phyloP scores from a whole-genome alignment of 129 eudicot species.

The Helichrysum umbraculigerum region DNA sequence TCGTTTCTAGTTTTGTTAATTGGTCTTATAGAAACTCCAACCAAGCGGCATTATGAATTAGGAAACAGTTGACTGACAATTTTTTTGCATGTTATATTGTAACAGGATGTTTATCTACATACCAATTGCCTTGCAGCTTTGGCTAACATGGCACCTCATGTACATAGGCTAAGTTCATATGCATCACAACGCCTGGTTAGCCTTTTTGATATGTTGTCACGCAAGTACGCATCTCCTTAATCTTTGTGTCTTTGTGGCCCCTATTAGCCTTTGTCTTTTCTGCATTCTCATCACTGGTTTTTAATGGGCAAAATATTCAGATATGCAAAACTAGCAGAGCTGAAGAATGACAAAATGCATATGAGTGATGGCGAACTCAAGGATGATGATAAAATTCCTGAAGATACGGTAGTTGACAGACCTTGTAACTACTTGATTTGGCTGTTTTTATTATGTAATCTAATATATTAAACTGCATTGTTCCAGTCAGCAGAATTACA shows the following conservation, averaged over 20 bases:
- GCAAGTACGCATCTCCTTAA: slow-evolving; percentile 62
- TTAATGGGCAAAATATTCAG: slow-evolving; percentile 39
- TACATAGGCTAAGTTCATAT: slow-evolving; percentile 82
- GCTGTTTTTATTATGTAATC: slow-evolving; percentile 15
- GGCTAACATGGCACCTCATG: slow-evolving; percentile 98
- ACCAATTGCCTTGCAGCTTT: slow-evolving; percentile 95
- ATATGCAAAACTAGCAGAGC: slow-evolving; percentile 89
- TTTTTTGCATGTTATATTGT: slow-evolving; percentile 27
- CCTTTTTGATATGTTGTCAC: slow-evolving; percentile 93
- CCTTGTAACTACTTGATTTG: slow-evolving; percentile 8
- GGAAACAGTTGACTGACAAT: neutral
- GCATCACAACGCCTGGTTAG: slow-evolving; percentile 93
- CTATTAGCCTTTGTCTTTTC: neutral
- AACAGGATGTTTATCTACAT: slow-evolving; percentile 97
- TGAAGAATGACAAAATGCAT: slow-evolving; percentile 68
- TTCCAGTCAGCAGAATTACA: slow-evolving; percentile 87
- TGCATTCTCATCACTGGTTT: slow-evolving; percentile 10
- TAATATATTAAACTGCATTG: slow-evolving; percentile 20
- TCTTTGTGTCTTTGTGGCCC: slow-evolving; percentile 22
- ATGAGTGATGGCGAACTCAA: slow-evolving; percentile 50
- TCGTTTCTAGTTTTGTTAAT: slow-evolving; percentile 13
- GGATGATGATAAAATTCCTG: slow-evolving; percentile 68
- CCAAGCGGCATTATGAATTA: neutral
- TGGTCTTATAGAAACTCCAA: slow-evolving; percentile 11
- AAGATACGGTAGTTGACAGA: slow-evolving; percentile 59